A percentile compares a stretch with the other conserved stretches of the same genome.
These are phyloP conservation scores for Solanum bulbocastanum DNA, from an alignment of 257 asterid genomes.

Conservation along the genomic window DNA sequence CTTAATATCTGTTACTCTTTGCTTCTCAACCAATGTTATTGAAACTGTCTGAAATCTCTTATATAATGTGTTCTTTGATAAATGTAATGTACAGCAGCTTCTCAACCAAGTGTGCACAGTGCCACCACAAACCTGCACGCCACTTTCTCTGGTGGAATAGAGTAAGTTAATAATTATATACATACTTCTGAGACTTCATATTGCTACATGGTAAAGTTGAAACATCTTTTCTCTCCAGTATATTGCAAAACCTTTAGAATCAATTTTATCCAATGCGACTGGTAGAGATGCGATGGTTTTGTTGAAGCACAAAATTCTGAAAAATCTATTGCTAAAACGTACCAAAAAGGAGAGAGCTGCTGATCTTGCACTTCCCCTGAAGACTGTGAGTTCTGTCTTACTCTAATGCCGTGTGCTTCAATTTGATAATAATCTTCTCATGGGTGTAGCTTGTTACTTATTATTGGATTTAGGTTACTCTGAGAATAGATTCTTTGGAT, in stretches of 20 bases:
- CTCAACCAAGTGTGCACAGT: background rate
- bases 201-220: background rate
- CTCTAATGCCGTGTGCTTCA: background rate
- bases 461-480: slow-evolving; percentile 36
- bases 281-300: slow-evolving; percentile 74
- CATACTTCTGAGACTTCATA: background rate
- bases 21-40: background rate
- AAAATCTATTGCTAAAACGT: slow-evolving; percentile 14
- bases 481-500: slow-evolving; percentile 67
- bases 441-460: background rate
- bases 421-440: background rate
- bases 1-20: background rate
- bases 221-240: slow-evolving; percentile 26
- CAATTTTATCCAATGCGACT: slow-evolving; percentile 17
- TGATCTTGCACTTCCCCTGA: slow-evolving; percentile 80
- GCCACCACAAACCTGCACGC: background rate
- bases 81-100: background rate
- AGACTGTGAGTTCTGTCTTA: slow-evolving; percentile 33
- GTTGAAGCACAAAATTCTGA: slow-evolving; percentile 65
- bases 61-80: background rate
- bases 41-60: no score
- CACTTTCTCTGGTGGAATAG: background rate
- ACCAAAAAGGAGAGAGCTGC: slow-evolving; percentile 91
- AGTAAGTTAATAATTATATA: slow-evolving; percentile 17
- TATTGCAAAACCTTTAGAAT: slow-evolving; percentile 58